Evolutionary conservation across 1,284 basidiomycete genomes (phyloP).

Genomic region (Cryptococcus floricola): DNA sequence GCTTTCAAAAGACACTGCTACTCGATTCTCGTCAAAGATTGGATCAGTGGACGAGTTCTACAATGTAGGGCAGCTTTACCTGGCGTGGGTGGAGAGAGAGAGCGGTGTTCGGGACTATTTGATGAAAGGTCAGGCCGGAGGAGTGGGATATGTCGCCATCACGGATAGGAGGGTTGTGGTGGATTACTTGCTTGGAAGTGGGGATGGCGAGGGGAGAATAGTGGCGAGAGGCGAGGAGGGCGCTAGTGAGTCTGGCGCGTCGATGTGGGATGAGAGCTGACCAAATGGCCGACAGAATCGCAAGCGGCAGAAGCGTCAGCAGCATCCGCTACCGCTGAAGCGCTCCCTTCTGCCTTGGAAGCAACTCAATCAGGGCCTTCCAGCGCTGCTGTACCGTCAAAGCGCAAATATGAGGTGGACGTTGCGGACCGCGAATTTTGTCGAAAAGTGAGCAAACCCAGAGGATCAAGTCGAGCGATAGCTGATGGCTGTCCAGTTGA

Average conservation of each 20-base stretch:
- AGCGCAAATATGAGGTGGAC: conserved; percentile 75
- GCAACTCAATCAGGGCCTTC: conserved; percentile 47
- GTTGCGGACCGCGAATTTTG: conserved; percentile 72
- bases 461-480: background rate
- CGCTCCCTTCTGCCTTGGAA: conserved; percentile 43
- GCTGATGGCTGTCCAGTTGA: conserved; percentile 25
- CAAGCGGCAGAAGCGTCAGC: conserved; percentile 20
- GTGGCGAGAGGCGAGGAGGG: conserved; percentile 56
- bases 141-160: conserved; percentile 71
- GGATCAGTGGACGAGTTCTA: conserved; percentile 64
- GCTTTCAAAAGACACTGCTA: conserved; percentile 66
- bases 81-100: conserved; percentile 72
- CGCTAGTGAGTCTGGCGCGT: conserved; percentile 50
- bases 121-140: conserved; percentile 70
- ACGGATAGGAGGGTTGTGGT: conserved; percentile 78
- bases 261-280: background rate
- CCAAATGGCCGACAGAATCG: conserved; percentile 15
- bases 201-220: conserved; percentile 56
- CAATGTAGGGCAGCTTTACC: conserved; percentile 70
- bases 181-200: conserved; percentile 70
- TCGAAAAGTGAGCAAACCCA: conserved; percentile 54
- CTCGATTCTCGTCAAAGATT: conserved; percentile 60
- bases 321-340: conserved; percentile 19
- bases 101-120: conserved; percentile 76
- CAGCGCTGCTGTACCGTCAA: conserved; percentile 54